These are phyloP conservation scores for Aspergillus piperis DNA, from an alignment of 2,329 filamentous ascomycete species.

Conservation along the genomic window DNA sequence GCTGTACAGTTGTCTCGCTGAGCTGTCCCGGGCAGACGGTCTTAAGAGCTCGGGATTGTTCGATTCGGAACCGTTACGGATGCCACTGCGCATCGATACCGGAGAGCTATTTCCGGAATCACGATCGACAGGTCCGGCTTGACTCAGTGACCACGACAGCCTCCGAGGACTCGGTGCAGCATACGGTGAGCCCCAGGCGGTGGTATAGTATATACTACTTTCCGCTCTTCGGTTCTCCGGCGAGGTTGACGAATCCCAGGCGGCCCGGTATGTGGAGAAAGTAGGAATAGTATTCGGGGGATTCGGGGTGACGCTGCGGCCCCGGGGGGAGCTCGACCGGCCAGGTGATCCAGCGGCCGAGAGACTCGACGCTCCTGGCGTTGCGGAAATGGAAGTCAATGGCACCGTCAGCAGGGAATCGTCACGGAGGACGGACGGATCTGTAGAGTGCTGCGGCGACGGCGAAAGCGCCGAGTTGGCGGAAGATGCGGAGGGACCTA, in stretches of 20 bases:
- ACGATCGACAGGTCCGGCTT: conserved; percentile 49
- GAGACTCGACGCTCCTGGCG: conserved; percentile 40
- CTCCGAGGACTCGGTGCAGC: conserved; percentile 59
- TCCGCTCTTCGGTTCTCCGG: conserved; percentile 47
- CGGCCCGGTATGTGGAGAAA: conserved; percentile 34
- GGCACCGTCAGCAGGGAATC: conserved; percentile 34
- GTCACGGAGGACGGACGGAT: conserved; percentile 32
- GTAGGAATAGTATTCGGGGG: conserved; percentile 33
- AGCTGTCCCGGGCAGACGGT: conserved; percentile 29
- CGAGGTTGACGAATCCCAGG: conserved; percentile 41
- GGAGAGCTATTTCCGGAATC: conserved; percentile 39
- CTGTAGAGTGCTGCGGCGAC: conserved; percentile 30
- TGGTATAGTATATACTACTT: conserved; percentile 64
- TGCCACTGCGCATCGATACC: conserved; percentile 31
- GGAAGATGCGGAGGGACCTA: conserved; percentile 39
- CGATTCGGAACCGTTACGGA: conserved; percentile 25
- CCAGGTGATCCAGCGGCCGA: conserved; percentile 38
- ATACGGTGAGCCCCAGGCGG: conserved; percentile 92
- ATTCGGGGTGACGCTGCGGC: conserved; percentile 29
- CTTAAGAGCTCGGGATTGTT: conserved; percentile 31
- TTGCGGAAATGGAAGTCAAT: conserved; percentile 35
- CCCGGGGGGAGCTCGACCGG: conserved; percentile 30
- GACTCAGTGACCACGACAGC: conserved; percentile 42
- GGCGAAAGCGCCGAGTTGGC: conserved; percentile 41
- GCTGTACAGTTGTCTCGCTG: conserved; percentile 26